Conservation (phyloP, 1,284 basidiomycete species). For the Leccinum pachyderme region DNA sequence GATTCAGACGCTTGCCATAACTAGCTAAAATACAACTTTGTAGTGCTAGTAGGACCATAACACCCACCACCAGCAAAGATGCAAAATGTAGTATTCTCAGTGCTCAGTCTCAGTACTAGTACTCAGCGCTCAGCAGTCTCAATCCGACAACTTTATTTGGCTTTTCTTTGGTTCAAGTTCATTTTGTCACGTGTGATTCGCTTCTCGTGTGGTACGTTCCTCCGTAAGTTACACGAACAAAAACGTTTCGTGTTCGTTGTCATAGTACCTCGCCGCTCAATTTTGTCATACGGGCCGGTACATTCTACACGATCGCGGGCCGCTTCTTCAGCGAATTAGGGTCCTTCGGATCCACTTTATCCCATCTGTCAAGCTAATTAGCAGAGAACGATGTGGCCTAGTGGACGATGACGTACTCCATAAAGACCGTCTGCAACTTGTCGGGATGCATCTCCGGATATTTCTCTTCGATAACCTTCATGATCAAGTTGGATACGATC, state of each 20-base stretch:
- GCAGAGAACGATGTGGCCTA: neutral
- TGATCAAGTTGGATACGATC: constrained; percentile 66
- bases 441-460: constrained; percentile 71
- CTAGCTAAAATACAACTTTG: constrained; percentile 15
- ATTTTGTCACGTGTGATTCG: constrained; percentile 27
- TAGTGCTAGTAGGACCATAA: constrained; percentile 12
- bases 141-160: constrained; percentile 20
- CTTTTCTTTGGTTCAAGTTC: constrained; percentile 29
- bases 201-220: neutral
- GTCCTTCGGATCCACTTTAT: constrained; percentile 37
- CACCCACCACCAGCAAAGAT: constrained; percentile 9
- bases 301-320: constrained; percentile 15
- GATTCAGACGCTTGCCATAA: constrained; percentile 30
- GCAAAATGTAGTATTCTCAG: neutral
- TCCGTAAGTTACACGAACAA: neutral
- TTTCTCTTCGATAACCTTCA: constrained; percentile 51
- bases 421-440: constrained; percentile 52
- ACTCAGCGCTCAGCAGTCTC: neutral
- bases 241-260: constrained; percentile 8
- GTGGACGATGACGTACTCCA: constrained; percentile 38
- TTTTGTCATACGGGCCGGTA: neutral
- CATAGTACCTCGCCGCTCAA: constrained; percentile 10
- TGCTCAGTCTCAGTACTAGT: constrained; percentile 4
- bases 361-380: constrained; percentile 35
- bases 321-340: constrained; percentile 35